Base-by-base conservation (phyloP, 2,329 filamentous ascomycete genomes). In the Pyricularia sp. region DNA sequence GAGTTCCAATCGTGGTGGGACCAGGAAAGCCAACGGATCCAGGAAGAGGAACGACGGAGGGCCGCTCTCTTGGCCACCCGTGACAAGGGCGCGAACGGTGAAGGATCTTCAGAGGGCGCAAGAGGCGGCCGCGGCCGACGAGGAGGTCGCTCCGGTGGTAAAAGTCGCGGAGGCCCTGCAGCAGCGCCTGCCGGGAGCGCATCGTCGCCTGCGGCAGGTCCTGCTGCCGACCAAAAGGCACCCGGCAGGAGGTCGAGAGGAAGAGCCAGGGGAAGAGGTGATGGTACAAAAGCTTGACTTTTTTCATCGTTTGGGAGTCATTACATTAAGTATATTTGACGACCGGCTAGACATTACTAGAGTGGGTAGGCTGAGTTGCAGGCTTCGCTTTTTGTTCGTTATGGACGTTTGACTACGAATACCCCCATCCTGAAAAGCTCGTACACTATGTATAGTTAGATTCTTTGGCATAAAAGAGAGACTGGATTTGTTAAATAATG, bases 1-100 rank as follows among this genome's bases (percentile, higher is more conserved):
- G 93, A 93, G 67, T 99, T 99, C 77, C 92, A 97, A 76, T 90
- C 96, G 77, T 97, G 94, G 93, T 97, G 93, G 93, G 92, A 96
- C 72, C 89, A 91, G 71, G 94, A 97, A 78, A 93, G 90, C 74
- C 85, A 85, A 70, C 84, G 91, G 31, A 86, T 90, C 55, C 89
- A 90, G 72, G 87, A 90, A 72, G 88, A 88, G 70, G 85, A 86
- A 71, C 82, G 83, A 3, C 75, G 79, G 64, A 77, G 80, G 66
- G 75, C 77, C 28, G 75, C 75, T 42, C 17, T 42, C 23, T n/a
- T 55, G 17, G 65, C 65, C 4, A 36, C 36, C 14, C 36, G 36
- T 25, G 36, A 42, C 23, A 55, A 26, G 25, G 25, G 23, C 33
- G 4, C 33, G 12, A 28, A 26, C 23, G 33, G 33, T 17, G 64